Percentiles rank a stretch among this genome's conserved stretches.
phyloP scores from a whole-genome alignment of 352 stramenopile species.

The Plasmopara viticola region DNA sequence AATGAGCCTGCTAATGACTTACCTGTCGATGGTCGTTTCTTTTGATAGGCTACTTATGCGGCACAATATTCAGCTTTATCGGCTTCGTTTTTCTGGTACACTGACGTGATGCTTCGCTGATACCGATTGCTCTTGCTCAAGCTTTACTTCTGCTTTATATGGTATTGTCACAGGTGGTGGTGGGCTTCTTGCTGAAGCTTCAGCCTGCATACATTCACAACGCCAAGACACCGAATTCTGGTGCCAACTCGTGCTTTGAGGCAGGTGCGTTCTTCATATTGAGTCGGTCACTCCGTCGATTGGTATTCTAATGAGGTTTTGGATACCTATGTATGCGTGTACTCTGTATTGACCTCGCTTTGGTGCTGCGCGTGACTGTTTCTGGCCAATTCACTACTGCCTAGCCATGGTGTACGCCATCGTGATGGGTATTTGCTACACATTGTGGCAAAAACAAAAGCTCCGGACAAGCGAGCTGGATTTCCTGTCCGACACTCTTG shows the following conservation, averaged over 20 bases:
- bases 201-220: constrained; percentile 67
- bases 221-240: constrained; percentile 65
- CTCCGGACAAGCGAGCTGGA: constrained; percentile 30
- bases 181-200: constrained; percentile 66
- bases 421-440: constrained; percentile 39
- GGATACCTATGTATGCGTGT: too few species aligned
- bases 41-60: constrained; percentile 55
- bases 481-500: constrained; percentile 38
- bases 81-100: constrained; percentile 74
- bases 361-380: not conserved
- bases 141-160: constrained; percentile 3
- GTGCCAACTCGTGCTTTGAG: constrained; percentile 70
- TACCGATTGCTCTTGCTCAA: constrained; percentile 1
- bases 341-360: not conserved
- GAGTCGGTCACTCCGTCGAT: too few species aligned
- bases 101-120: constrained; percentile 8
- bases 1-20: not conserved
- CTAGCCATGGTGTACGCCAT: constrained; percentile 53
- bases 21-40: not conserved
- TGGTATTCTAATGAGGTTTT: too few species aligned
- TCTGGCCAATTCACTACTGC: not conserved
- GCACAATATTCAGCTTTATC: constrained; percentile 71
- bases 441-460: constrained; percentile 54
- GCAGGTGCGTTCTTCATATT: constrained; percentile 36
- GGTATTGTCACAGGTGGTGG: constrained; percentile 36